phyloP scores from a whole-genome alignment of 139 green algal species.

The Chlorella sp. region DNA sequence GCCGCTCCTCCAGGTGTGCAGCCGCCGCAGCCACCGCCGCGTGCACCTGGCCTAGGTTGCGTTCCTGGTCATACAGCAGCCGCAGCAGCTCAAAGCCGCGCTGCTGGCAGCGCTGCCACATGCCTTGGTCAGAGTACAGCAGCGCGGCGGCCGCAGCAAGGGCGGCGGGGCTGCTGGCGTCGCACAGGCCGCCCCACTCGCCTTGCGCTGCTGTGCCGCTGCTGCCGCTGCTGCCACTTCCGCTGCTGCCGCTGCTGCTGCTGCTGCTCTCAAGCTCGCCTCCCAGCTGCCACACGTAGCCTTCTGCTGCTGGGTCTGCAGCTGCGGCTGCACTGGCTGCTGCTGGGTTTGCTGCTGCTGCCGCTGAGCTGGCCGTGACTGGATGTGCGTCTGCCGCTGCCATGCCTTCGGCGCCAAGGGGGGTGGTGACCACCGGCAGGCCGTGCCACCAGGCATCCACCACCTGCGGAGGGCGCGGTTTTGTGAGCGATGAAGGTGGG shows the following conservation, averaged over 20 bases:
- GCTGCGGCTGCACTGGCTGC: neutral
- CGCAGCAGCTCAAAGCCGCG: slow-evolving; percentile 40
- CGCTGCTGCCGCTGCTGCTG: neutral
- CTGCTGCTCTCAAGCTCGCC: neutral
- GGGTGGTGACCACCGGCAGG: slow-evolving; percentile 66
- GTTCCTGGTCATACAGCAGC: slow-evolving; percentile 61
- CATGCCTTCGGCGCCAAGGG: slow-evolving; percentile 66
- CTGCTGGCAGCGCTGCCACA: slow-evolving; percentile 45
- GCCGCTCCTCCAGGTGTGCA: neutral
- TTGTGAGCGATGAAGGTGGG: neutral
- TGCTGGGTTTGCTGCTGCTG: neutral
- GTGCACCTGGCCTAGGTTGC: slow-evolving; percentile 81
- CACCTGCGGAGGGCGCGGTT: slow-evolving; percentile 15
- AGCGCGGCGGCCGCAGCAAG: slow-evolving; percentile 43
- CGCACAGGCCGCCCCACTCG: slow-evolving; percentile 50
- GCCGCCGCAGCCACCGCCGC: slow-evolving; percentile 57
- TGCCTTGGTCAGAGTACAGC: slow-evolving; percentile 47
- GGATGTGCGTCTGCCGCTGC: neutral
- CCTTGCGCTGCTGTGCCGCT: neutral
- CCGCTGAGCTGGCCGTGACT: neutral
- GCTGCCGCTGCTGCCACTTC: neutral
- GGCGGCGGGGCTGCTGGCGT: neutral
- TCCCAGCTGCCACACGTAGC: slow-evolving; percentile 8
- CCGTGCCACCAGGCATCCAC: slow-evolving; percentile 69
- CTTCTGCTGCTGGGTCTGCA: neutral